Evolutionary conservation across 208 protist genomes (phyloP).

Genomic region (Wallacemonas sp.): DNA sequence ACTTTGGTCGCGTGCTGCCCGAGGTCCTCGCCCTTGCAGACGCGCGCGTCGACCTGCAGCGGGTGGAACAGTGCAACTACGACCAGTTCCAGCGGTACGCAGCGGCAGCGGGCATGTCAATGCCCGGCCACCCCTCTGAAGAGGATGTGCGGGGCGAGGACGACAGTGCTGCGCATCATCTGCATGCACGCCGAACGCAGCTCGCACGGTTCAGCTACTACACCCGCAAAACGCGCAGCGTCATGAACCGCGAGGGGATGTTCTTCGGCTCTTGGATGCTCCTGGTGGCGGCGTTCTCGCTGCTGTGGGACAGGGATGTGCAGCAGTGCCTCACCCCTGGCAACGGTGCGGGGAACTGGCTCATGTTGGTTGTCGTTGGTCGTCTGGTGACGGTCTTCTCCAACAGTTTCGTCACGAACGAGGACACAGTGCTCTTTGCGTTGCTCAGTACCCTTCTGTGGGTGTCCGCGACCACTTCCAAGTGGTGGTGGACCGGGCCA

Average conservation of each 20-base stretch:
- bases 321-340: slow-evolving; percentile 10
- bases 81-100: slow-evolving; percentile 48
- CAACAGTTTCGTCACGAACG: slow-evolving; percentile 78
- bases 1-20: slow-evolving; percentile 91
- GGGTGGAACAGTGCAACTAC: slow-evolving; percentile 53
- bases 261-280: slow-evolving; percentile 41
- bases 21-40: slow-evolving; percentile 66
- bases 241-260: slow-evolving; percentile 48
- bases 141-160: background rate
- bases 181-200: slow-evolving; percentile 9
- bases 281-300: slow-evolving; percentile 38
- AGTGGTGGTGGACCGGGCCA: background rate
- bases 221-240: slow-evolving; percentile 35
- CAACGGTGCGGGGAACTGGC: slow-evolving; percentile 17
- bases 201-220: slow-evolving; percentile 54
- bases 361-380: slow-evolving; percentile 35
- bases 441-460: background rate
- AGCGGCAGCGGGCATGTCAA: slow-evolving; percentile 17
- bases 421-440: slow-evolving; percentile 47
- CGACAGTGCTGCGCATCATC: background rate
- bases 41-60: slow-evolving; percentile 28
- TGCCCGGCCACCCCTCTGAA: slow-evolving; percentile 15
- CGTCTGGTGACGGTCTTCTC: slow-evolving; percentile 53
- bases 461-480: background rate
- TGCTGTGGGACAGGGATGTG: slow-evolving; percentile 28